Conservation (phyloP, 2,329 filamentous ascomycete species). For the Beauveria asiatica region DNA sequence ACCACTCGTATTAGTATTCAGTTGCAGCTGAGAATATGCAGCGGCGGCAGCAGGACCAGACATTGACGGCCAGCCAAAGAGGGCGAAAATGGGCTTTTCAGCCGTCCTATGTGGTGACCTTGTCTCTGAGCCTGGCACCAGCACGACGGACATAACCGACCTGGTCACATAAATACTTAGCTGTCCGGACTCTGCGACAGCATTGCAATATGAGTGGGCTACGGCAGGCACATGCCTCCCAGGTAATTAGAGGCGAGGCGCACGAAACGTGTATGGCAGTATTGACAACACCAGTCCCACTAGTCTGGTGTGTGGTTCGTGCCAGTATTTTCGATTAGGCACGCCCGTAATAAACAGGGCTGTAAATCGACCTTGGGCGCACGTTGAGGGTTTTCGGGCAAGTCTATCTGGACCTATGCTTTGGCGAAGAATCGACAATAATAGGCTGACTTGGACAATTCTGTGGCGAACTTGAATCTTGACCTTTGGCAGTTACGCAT, state of each 20-base stretch:
- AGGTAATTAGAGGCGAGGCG: constrained; percentile 1
- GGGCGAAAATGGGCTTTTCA: neutral
- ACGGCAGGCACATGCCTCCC: constrained; percentile 2
- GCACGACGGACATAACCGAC: neutral
- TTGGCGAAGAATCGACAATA: neutral
- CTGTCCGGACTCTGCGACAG: constrained; percentile 1
- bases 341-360: neutral
- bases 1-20: no score
- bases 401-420: neutral
- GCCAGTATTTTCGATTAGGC: neutral
- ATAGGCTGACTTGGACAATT: neutral
- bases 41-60: neutral
- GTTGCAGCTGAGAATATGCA: neutral
- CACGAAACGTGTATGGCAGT: neutral
- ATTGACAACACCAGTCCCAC: neutral
- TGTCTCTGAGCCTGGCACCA: neutral
- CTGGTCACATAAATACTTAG: neutral
- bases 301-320: neutral
- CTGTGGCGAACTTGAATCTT: neutral
- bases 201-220: constrained; percentile 1
- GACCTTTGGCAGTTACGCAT: neutral
- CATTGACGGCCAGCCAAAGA: neutral
- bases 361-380: neutral
- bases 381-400: neutral
- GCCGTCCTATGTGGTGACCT: neutral